Evolutionary conservation across 306 rosid genomes (phyloP), one percentile per base, ranked within the genome.

Genomic region (Purshia tridentata): DNA sequence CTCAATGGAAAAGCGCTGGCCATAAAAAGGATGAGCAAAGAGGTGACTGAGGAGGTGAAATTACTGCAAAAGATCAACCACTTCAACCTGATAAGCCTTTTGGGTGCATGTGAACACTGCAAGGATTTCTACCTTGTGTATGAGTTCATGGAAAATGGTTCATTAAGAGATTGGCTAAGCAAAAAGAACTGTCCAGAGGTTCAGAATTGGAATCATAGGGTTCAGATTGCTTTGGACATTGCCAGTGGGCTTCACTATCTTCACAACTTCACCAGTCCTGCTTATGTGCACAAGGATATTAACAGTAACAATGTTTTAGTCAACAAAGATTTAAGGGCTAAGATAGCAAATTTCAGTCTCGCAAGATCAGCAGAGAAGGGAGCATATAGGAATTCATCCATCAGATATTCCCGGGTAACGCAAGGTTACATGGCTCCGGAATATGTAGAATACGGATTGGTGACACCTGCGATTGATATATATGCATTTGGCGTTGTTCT

Each of bases 201-300:
- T 41, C 60, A 52, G 72, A 77, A 86, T 65, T 88, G 87, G 91
- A 68, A 4, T 20, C 81, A 57, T 79, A 92, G 93, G 76, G 78
- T 88, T 54, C 90, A 78, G 44, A 87, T 92, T 68, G 93, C 97
- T 80, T 54, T 92, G n/a, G 96, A 92, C 70, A 70, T 89, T 78
- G 91, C 96, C 20, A 84, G 88, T 49, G 93, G 96, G 9, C 93
- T 88, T 55, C 85, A 89, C 65, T 92, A 92, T 88, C 97, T 92
- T 62, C 97, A 89, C 84, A 78, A 85, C 78, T 92, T 84, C 85
- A 89, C 90, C 16, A 78, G 84, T 22, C 93, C 97, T 35, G 78
- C 85, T 35, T 88, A 86, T 58, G 90, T 87, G 9, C 96, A 89
- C 77, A 89, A 73, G 77, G 80, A 76, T 62, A 73, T 92, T n/a